Evolutionary conservation across 1,284 basidiomycete species (phyloP), one percentile per base, ranked within the genome.

Genomic region (Gymnopus androsaceus): DNA sequence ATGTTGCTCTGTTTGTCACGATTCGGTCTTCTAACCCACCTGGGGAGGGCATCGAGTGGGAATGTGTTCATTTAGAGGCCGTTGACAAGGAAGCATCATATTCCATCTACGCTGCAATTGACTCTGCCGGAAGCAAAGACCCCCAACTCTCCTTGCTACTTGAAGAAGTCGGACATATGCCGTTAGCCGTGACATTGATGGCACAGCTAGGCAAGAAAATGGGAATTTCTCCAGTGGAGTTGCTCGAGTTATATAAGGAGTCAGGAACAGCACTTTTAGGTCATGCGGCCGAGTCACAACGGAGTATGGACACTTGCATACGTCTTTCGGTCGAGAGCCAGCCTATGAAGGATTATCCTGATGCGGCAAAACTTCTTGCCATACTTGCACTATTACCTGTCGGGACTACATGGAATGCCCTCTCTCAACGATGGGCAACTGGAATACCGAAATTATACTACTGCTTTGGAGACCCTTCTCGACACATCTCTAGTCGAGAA

Each of bases 101-200:
- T 5, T 34, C 59, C 4, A 61, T 64, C 15, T 71, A 63, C 40
- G 41, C 52, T 6, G 56, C 49, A 1, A 64, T 67, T 28, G 45
- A 63, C 23, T 52, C 59, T 3, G 50, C 51, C 4, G 46, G 61
- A 1, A 19, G 33, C 0, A 34, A 40, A 4, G 62, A 67, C 30
- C 54, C 57, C 7, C 37, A 50, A 6, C 54, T 68, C 7, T 49
- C 63, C n/a, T 55, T 54, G 3, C 58, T 73, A 3, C 55, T 72
- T 5, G 38, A 52, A 4, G 49, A 55, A 4, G 30, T 72, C 4
- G 66, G 64, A 14, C 57, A 61, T 51, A 62, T 72, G 55, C 69
- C 71, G 2, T 58, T 67, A 15, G 69, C 68, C 7, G 59, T 70
- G 9, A 67, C 56, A n/a, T 65, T 71, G 23, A 61, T 70, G 60